These are phyloP conservation scores for Huntiella omanensis DNA, from an alignment of 2,329 filamentous ascomycete genomes.

Conservation along the genomic window DNA sequence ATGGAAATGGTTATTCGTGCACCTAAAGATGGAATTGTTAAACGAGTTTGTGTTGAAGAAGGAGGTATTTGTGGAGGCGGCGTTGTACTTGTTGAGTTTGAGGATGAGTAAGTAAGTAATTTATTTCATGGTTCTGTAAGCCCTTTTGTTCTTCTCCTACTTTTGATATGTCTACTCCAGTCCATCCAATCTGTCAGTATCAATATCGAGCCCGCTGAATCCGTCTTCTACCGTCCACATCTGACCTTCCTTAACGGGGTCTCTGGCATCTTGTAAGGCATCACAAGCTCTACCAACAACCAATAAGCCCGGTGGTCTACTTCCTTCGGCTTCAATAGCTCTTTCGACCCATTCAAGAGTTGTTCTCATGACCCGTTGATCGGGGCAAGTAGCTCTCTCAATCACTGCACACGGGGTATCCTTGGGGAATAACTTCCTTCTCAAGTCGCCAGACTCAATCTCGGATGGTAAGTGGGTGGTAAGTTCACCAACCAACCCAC, in stretches of 20 bases:
- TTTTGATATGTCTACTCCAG: neutral
- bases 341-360: slow-evolving; percentile 61
- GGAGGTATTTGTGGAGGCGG: slow-evolving; percentile 67
- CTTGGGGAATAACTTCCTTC: slow-evolving; percentile 42
- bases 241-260: slow-evolving; percentile 23
- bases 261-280: slow-evolving; percentile 37
- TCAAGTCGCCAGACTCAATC: slow-evolving; percentile 15
- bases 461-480: slow-evolving; percentile 24
- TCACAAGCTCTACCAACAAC: slow-evolving; percentile 74
- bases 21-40: slow-evolving; percentile 51
- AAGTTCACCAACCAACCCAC: slow-evolving; percentile 53
- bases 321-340: slow-evolving; percentile 78
- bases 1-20: slow-evolving; percentile 74
- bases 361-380: slow-evolving; percentile 81
- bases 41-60: slow-evolving; percentile 54
- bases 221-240: slow-evolving; percentile 79
- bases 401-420: slow-evolving; percentile 81
- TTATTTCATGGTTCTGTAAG: neutral
- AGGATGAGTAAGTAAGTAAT: slow-evolving; percentile 22
- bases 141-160: too few species aligned
- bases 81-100: slow-evolving; percentile 55
- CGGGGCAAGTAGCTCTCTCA: slow-evolving; percentile 81
- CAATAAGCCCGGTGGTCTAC: slow-evolving; percentile 69
- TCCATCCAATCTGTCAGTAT: slow-evolving; percentile 11
- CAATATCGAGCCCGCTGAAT: slow-evolving; percentile 51